These are phyloP conservation scores for Lepiota venenata DNA, from an alignment of 768 basidiomycete species.

Conservation along the genomic window DNA sequence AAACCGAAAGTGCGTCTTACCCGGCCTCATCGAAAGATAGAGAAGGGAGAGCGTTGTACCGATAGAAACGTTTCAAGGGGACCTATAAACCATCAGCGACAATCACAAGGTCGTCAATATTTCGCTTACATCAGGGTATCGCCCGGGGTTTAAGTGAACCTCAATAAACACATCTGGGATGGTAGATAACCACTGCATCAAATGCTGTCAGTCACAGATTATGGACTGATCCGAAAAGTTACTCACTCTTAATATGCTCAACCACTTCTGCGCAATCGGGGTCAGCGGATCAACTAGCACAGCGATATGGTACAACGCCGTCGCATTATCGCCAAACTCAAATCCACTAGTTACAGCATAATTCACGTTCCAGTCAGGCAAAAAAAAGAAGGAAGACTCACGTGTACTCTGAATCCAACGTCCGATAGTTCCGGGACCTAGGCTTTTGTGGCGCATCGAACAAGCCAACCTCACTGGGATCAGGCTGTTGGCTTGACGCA, in stretches of 20 bases:
- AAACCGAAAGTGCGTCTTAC: slow-evolving; percentile 36
- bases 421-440: slow-evolving; percentile 56
- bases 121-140: slow-evolving; percentile 58
- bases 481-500: slow-evolving; percentile 65
- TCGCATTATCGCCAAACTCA: slow-evolving; percentile 60
- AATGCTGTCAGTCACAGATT: neutral
- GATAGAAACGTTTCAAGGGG: slow-evolving; percentile 91
- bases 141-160: slow-evolving; percentile 75
- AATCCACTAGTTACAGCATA: slow-evolving; percentile 51
- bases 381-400: slow-evolving; percentile 31
- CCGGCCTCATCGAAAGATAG: slow-evolving; percentile 67
- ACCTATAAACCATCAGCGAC: slow-evolving; percentile 41
- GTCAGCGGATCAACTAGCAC: slow-evolving; percentile 84
- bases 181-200: slow-evolving; percentile 56
- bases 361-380: neutral
- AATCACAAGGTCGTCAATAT: neutral
- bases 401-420: slow-evolving; percentile 63
- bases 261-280: slow-evolving; percentile 83
- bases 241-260: slow-evolving; percentile 69
- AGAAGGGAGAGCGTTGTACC: slow-evolving; percentile 59
- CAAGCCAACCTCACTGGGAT: slow-evolving; percentile 68
- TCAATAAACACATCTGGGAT: slow-evolving; percentile 66
- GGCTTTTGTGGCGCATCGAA: slow-evolving; percentile 64
- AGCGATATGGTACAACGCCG: slow-evolving; percentile 66
- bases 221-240: neutral